Base-by-base conservation (phyloP, 1,284 basidiomycete species). In the Thelephora terrestris region DNA sequence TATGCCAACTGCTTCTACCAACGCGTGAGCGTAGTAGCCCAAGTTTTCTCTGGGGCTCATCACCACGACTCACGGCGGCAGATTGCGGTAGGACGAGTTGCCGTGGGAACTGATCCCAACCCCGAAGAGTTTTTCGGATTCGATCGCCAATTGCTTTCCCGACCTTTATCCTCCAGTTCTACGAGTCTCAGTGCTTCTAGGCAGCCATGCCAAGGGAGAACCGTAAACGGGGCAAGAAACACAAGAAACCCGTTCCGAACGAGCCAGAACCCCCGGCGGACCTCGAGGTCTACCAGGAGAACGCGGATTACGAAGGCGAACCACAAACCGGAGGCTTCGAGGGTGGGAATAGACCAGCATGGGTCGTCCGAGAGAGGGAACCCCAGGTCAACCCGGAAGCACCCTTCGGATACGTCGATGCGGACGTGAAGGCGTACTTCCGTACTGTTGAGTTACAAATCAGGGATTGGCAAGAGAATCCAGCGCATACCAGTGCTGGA, bases 361-460 rank as follows among this genome's bases (percentile, higher is more conserved):
- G 85, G 85, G 85, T 86, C 51, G 67, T 78, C 27, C 59, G 59
- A 37, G 55, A 64, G 42, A 21, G 54, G 12, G 58, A 65, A 47
- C 35, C 55, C 21, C 68, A 71, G 45, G 50, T 64, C 43, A 71
- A 87, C 58, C 70, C 71, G 9, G 86, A 90, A 52, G 85, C 84
- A 49, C 90, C 90, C 1, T 95, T 91, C 63, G 91, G 91, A 50
- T 84, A 81, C 55, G 78, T 93, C 10, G 91, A 94, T 56, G 76
- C 78, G 25, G 91, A 94, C 60, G 71, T 94, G 35, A 94, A 94
- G 65, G 88, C 91, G 1, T 95, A 95, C 64, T 94, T 94, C 61
- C 71, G 84, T 37, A 90, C 82, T 2, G 87, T 94, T 9, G 89
- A 94, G 56, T 71, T 82, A 24, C 88, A 91, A 61, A 79, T 95